A percentile compares a stretch with the other conserved stretches of the same genome.
Evolutionary conservation across 2,329 filamentous ascomycete species (phyloP).

Genomic region (Teratosphaeria viscida): DNA sequence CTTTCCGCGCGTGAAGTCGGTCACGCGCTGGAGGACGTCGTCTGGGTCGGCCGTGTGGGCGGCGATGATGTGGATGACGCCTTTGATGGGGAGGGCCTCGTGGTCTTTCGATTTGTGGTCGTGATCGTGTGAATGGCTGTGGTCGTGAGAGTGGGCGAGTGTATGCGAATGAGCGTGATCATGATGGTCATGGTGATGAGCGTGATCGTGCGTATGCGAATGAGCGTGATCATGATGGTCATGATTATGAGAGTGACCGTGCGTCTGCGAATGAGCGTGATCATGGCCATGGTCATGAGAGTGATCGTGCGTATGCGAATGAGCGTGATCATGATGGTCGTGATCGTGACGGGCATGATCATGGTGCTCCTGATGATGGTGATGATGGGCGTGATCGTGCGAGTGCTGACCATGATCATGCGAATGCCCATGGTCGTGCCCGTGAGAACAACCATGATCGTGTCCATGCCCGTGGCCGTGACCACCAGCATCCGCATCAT

Average conservation of each 20-base stretch:
- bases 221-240: conserved; percentile 10
- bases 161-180: conserved; percentile 1
- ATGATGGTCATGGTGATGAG: conserved; percentile 7
- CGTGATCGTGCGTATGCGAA: not conserved
- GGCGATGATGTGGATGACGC: conserved; percentile 78
- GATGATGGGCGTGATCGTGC: not conserved
- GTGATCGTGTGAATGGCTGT: conserved; percentile 3
- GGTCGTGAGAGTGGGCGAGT: conserved; percentile 12
- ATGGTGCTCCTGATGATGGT: conserved; percentile 4
- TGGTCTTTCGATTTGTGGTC: not conserved
- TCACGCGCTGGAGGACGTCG: conserved; percentile 71
- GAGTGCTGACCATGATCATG: not conserved
- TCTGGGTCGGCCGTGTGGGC: conserved; percentile 62
- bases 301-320: not conserved
- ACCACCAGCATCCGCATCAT: conserved; percentile 46
- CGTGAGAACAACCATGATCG: conserved; percentile 13
- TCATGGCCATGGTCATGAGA: conserved; percentile 7
- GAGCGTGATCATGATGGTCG: conserved; percentile 6
- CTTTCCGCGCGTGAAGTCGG: conserved; percentile 57
- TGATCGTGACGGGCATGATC: conserved; percentile 18
- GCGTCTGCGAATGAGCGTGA: not conserved
- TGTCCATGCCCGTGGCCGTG: conserved; percentile 15
- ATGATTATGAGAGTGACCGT: not conserved
- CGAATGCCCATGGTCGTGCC: conserved; percentile 35
- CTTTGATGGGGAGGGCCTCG: conserved; percentile 48